A percentile compares a stretch with the other conserved stretches of the same genome.
Evolutionary conservation across 2,329 filamentous ascomycete genomes (phyloP).

Genomic region (Aspergillus aculeatus): DNA sequence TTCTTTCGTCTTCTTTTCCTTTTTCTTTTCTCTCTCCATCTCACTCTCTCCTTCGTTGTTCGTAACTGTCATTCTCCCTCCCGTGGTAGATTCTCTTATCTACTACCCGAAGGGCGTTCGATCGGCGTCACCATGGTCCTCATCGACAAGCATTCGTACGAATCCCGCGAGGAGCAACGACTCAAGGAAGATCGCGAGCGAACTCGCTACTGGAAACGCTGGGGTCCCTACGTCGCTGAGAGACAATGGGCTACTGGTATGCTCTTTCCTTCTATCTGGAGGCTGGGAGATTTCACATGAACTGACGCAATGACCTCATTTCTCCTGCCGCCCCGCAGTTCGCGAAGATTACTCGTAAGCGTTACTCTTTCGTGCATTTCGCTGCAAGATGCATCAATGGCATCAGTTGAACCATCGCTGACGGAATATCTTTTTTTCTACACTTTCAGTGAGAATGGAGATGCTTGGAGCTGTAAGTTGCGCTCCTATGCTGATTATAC

Average conservation of each 20-base stretch:
- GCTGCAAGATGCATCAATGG: neutral
- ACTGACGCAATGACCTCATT: conserved; percentile 27
- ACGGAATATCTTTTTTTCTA: conserved; percentile 1
- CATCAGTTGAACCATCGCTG: neutral
- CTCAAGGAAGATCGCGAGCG: conserved; percentile 81
- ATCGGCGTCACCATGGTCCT: conserved; percentile 67
- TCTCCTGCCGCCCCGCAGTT: conserved; percentile 50
- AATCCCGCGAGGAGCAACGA: conserved; percentile 86
- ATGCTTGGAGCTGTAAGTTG: conserved; percentile 89
- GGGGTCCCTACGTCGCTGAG: conserved; percentile 91
- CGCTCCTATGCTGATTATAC: neutral
- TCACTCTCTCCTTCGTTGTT: neutral
- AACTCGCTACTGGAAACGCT: conserved; percentile 95
- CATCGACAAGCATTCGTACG: conserved; percentile 81
- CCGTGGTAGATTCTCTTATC: neutral
- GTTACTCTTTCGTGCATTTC: conserved; percentile 1
- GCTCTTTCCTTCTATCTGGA: conserved; percentile 25
- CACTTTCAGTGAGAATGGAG: conserved; percentile 67
- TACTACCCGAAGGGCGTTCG: neutral
- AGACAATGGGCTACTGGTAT: conserved; percentile 91
- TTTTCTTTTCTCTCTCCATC: conserved; percentile 1
- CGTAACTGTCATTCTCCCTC: neutral
- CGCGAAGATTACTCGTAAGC: conserved; percentile 84
- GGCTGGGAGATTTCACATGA: neutral
- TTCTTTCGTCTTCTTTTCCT: neutral